Evolutionary conservation across 768 basidiomycete genomes (phyloP).

Genomic region (Dentipellis fragilis): DNA sequence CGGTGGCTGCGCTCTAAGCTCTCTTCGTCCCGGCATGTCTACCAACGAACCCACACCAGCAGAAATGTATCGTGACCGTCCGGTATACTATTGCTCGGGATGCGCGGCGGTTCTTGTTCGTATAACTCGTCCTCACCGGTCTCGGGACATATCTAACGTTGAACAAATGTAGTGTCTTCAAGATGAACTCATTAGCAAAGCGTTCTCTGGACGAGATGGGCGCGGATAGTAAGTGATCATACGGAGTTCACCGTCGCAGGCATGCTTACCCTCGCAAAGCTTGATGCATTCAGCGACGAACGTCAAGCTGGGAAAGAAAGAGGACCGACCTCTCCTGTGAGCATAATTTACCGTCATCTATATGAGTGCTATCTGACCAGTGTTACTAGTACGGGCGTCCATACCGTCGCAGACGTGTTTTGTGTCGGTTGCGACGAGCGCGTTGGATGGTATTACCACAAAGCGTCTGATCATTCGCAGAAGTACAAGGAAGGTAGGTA

Average conservation of each 20-base stretch:
- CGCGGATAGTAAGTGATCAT: constrained; percentile 56
- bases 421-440: constrained; percentile 74
- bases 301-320: constrained; percentile 59
- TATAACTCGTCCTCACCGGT: no score
- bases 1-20: no score
- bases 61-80: background rate
- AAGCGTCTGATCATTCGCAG: constrained; percentile 65
- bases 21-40: no score
- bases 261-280: constrained; percentile 25
- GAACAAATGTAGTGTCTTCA: constrained; percentile 34
- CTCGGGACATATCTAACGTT: no score
- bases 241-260: background rate
- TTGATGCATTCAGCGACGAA: constrained; percentile 73
- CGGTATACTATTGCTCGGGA: background rate
- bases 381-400: constrained; percentile 56
- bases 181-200: constrained; percentile 78
- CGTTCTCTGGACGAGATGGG: constrained; percentile 77
- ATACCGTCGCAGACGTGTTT: constrained; percentile 73
- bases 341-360: constrained; percentile 1
- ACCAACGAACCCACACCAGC: no score
- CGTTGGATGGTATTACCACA: constrained; percentile 77
- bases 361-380: background rate
- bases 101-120: background rate
- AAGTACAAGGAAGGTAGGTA: constrained; percentile 76
- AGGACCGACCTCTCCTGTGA: constrained; percentile 68